Evolutionary conservation across 768 basidiomycete species (phyloP).

Genomic region (Mycena kentingensis): DNA sequence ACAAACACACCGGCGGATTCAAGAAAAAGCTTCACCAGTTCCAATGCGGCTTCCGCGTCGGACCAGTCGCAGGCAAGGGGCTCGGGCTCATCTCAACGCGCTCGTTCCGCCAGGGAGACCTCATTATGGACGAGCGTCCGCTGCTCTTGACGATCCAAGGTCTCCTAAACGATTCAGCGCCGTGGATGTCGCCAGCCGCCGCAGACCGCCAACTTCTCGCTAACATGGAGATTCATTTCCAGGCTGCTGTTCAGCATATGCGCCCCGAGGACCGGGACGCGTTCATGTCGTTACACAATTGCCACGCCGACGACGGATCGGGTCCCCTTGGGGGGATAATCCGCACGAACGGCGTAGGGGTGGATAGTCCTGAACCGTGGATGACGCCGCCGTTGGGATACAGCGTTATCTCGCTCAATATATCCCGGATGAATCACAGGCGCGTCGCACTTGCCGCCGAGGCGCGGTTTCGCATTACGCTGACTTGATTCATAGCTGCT

Average conservation of each 20-base stretch:
- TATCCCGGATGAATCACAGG: slow-evolving; percentile 32
- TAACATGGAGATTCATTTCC: slow-evolving; percentile 4
- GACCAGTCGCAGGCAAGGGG: slow-evolving; percentile 7
- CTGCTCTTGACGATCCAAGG: not conserved
- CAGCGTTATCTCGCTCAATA: slow-evolving; percentile 17
- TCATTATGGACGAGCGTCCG: slow-evolving; percentile 18
- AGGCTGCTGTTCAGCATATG: slow-evolving; percentile 26
- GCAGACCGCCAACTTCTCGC: not conserved
- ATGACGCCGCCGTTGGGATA: slow-evolving; percentile 1
- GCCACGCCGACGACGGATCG: slow-evolving; percentile 32
- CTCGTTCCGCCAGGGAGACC: slow-evolving; percentile 4
- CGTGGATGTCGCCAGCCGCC: not conserved
- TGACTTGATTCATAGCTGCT: slow-evolving; percentile 23
- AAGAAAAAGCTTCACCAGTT: slow-evolving; percentile 1
- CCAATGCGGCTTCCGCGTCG: not conserved
- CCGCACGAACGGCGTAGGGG: slow-evolving; percentile 31
- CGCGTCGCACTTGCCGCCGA: not conserved
- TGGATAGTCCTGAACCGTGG: slow-evolving; percentile 4
- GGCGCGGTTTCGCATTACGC: no score
- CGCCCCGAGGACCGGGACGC: slow-evolving; percentile 20
- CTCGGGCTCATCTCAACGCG: slow-evolving; percentile 9
- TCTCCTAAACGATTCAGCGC: not conserved
- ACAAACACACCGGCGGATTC: slow-evolving; percentile 7
- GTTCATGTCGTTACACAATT: slow-evolving; percentile 31
- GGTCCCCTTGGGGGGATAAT: slow-evolving; percentile 32